phyloP scores from a whole-genome alignment of 176 grass and related monocot genomes.

The Eragrostis nindensis region DNA sequence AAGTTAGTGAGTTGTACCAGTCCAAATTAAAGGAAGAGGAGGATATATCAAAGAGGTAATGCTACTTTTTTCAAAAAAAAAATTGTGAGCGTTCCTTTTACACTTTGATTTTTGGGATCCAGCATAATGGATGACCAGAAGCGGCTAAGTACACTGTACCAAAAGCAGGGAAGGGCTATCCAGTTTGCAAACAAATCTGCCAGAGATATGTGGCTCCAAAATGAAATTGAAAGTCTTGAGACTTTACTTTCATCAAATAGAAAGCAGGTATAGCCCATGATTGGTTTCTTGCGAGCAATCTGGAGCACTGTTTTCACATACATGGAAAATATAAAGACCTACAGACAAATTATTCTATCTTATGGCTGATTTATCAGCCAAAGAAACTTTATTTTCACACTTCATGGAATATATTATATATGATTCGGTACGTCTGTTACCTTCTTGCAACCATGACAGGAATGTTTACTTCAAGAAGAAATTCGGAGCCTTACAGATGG shows the following conservation, averaged over 20 bases:
- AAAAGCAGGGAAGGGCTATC: slow-evolving; percentile 96
- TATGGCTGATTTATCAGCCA: too few relatives aligned
- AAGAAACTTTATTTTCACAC: neutral
- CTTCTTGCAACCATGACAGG: slow-evolving; percentile 57
- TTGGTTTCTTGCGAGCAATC: neutral
- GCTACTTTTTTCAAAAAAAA: too few relatives aligned
- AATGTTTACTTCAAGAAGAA: slow-evolving; percentile 86
- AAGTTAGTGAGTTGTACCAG: slow-evolving; percentile 77
- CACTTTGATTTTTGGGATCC: slow-evolving; percentile 36
- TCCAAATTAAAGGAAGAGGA: slow-evolving; percentile 86
- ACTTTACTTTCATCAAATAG: slow-evolving; percentile 83
- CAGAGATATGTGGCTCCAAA: slow-evolving; percentile 92
- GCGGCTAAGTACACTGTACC: slow-evolving; percentile 92
- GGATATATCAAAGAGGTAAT: slow-evolving; percentile 88
- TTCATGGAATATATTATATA: slow-evolving; percentile 2
- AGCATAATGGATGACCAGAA: slow-evolving; percentile 98
- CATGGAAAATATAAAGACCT: too few relatives aligned
- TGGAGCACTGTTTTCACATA: too few relatives aligned
- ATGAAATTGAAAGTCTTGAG: slow-evolving; percentile 92
- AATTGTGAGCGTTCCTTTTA: neutral
- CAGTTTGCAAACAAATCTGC: slow-evolving; percentile 89
- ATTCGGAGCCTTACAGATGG: slow-evolving; percentile 86
- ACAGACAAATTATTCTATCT: too few relatives aligned
- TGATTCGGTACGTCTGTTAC: slow-evolving; percentile 12
- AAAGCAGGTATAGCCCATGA: slow-evolving; percentile 66